Conservation (phyloP, 2,329 filamentous ascomycete genomes). For the Ophiostoma sp. region DNA sequence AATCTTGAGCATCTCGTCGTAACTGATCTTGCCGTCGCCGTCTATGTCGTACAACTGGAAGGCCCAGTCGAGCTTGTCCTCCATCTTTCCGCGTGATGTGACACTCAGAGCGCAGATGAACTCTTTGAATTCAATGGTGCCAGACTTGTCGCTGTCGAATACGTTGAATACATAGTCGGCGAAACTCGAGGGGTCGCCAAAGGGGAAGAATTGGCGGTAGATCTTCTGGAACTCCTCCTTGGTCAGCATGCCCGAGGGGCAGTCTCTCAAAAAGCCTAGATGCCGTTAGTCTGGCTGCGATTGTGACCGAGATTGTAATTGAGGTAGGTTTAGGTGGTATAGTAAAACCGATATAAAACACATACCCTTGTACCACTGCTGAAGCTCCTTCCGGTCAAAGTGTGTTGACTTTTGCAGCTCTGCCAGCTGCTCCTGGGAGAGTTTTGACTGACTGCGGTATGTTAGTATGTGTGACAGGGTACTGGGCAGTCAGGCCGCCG, state of each 20-base stretch:
- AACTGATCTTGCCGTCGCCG: conserved; percentile 97
- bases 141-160: conserved; percentile 95
- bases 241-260: conserved; percentile 90
- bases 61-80: conserved; percentile 98
- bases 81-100: conserved; percentile 95
- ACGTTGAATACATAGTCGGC: conserved; percentile 99
- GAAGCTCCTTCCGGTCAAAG: conserved; percentile 99
- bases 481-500: neutral
- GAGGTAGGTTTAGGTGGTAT: neutral
- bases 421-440: conserved; percentile 89
- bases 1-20: conserved; percentile 97
- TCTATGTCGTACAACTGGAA: conserved; percentile 99
- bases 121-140: conserved; percentile 98
- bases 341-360: conserved; percentile 7
- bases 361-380: conserved; percentile 99
- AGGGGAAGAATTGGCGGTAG: conserved; percentile 98
- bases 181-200: conserved; percentile 94
- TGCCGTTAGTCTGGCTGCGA: neutral
- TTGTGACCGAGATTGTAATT: neutral
- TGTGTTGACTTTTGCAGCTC: conserved; percentile 96
- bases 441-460: conserved; percentile 80
- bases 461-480: neutral
- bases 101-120: conserved; percentile 98
- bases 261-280: conserved; percentile 94
- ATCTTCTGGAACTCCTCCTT: conserved; percentile 99